Base-by-base conservation (phyloP, 805 yeast species). In the Cephaloascus albidus region DNA sequence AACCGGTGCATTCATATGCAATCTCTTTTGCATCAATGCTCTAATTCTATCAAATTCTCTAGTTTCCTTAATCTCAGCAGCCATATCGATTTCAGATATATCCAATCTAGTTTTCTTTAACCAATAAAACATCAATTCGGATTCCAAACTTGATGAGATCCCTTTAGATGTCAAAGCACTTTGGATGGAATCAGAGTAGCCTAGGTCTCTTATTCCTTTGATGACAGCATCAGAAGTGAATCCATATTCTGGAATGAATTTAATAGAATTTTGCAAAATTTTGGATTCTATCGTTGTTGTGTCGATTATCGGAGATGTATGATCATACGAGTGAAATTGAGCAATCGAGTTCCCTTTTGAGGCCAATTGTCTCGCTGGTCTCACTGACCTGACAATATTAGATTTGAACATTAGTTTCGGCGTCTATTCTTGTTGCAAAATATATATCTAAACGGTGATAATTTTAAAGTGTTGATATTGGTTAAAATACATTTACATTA, bases 1-100 rank as follows among this genome's bases (percentile, higher is more conserved):
- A 5, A 75, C 53, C 2, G 79, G 75, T 20, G 42, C 48, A 51
- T 84, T 84, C 42, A 61, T 70, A 36, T 55, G 53, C 44, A 83
- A 63, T 43, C 90, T 63, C 45, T 58, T 54, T 33, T 62, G 57
- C 37, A 74, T 45, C 37, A 70, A 63, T n/a, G n/a, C n/a, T n/a
- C n/a, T 42, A 54, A 54, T 5, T 56, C 51, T 3, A 56, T 63
- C 38, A 12, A 8, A 23, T 6, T 6, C 12, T 23, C 12, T 23
- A 8, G 6, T 23, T 8, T 65, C 57, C 18, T 55, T 57, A 46
- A 62, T 63, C 41, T 66, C 68, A 44, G 58, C 51, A 3, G 38
- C 15, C 6, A 52, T 44, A 8, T 23, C 28, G 12, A 12, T 8
- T 12, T 23, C 28, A 6, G 28, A 23, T 12, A 23, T 8, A 8